These are phyloP conservation scores for Chytridium lagenaria DNA, from an alignment of 371 early-diverging fungal genomes.

Conservation along the genomic window DNA sequence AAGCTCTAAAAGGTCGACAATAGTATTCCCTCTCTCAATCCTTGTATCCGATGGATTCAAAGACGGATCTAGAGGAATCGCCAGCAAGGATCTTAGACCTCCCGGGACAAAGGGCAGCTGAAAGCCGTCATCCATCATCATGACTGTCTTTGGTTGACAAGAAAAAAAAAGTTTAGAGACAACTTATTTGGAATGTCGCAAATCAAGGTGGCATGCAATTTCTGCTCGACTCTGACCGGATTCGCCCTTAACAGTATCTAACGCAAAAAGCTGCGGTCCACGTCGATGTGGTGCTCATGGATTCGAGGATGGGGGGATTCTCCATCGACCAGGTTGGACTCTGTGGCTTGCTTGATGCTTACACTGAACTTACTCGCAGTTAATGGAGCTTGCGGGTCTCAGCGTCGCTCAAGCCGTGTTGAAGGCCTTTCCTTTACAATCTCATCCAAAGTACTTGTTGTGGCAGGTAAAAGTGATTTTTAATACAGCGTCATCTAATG, in stretches of 20 bases:
- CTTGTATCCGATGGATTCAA: neutral
- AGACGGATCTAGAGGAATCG: neutral
- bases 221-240: neutral
- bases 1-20: conserved; percentile 11
- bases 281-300: conserved; percentile 87
- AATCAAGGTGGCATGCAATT: neutral
- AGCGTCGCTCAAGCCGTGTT: conserved; percentile 88
- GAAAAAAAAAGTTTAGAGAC: conserved; percentile 9
- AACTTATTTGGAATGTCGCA: neutral
- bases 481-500: neutral
- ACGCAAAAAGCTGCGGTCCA: conserved; percentile 10
- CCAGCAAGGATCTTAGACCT: conserved; percentile 11
- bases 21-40: neutral
- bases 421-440: conserved; percentile 62
- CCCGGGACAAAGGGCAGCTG: neutral
- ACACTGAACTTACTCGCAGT: conserved; percentile 29
- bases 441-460: conserved; percentile 64
- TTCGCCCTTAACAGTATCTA: neutral
- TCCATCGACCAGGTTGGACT: conserved; percentile 72
- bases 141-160: neutral
- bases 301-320: conserved; percentile 75
- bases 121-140: neutral
- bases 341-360: neutral
- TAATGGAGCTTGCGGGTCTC: conserved; percentile 91
- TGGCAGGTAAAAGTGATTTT: conserved; percentile 46